Percentiles rank a stretch among this genome's conserved stretches.
Conservation (phyloP, 2,329 filamentous ascomycete genomes). For the Purpureocillium takamizusanense region DNA sequence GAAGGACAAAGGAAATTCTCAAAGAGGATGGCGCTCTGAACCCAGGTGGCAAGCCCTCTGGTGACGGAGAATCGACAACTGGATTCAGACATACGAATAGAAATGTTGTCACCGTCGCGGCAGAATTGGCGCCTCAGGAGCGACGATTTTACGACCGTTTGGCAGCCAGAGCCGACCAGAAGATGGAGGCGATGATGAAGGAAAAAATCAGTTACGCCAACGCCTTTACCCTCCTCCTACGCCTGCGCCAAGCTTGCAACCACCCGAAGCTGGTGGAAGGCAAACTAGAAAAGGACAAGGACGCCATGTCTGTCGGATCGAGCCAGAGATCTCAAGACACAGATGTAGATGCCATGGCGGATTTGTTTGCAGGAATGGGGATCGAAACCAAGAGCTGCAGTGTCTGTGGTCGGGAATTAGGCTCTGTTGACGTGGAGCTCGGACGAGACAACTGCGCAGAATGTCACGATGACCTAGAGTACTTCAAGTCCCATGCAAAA, state of each 20-base stretch:
- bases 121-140: constrained; percentile 72
- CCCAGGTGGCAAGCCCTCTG: constrained; percentile 56
- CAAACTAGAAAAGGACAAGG: constrained; percentile 79
- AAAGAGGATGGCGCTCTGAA: constrained; percentile 78
- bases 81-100: constrained; percentile 88
- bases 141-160: constrained; percentile 78
- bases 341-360: constrained; percentile 74
- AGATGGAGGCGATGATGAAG: constrained; percentile 81
- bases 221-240: constrained; percentile 82
- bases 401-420: constrained; percentile 67
- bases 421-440: constrained; percentile 31
- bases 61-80: constrained; percentile 45
- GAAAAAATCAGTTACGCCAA: constrained; percentile 83
- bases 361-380: constrained; percentile 76
- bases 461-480: constrained; percentile 67
- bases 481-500: constrained; percentile 42
- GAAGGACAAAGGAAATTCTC: constrained; percentile 94
- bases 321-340: constrained; percentile 43
- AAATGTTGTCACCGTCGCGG: constrained; percentile 72
- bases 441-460: constrained; percentile 55
- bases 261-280: constrained; percentile 82
- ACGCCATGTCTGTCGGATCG: constrained; percentile 62
- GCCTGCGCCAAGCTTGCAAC: constrained; percentile 88
- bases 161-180: constrained; percentile 75
- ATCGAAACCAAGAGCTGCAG: constrained; percentile 73